Evolutionary conservation across 805 yeast species (phyloP).

Genomic region (Nakazawaea wickerhamii): DNA sequence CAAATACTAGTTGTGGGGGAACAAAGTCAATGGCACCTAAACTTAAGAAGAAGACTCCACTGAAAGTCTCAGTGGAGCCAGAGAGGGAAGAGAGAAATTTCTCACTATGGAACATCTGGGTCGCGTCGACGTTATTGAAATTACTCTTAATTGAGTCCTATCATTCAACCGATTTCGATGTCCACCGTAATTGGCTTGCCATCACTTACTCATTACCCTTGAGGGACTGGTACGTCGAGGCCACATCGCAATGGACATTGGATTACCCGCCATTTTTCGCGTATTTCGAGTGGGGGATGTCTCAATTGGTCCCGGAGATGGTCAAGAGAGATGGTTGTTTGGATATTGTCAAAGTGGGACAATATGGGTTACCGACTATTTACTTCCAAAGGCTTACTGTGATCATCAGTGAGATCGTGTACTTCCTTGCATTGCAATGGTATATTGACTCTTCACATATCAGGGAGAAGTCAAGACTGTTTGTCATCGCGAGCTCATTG

Average conservation of each 20-base stretch:
- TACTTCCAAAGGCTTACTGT: constrained; percentile 82
- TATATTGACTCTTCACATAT: constrained; percentile 47
- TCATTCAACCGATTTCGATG: constrained; percentile 95
- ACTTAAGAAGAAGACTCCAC: neutral
- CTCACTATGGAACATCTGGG: constrained; percentile 62
- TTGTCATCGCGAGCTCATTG: constrained; percentile 76
- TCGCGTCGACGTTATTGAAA: constrained; percentile 55
- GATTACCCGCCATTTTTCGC: constrained; percentile 99
- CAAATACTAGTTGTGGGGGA: neutral
- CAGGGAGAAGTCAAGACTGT: constrained; percentile 42
- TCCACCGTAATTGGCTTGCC: constrained; percentile 96
- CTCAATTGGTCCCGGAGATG: constrained; percentile 60
- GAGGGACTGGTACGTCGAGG: constrained; percentile 76
- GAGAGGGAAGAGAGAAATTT: constrained; percentile 24
- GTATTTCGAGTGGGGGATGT: constrained; percentile 79
- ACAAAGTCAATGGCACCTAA: neutral
- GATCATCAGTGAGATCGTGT: constrained; percentile 64
- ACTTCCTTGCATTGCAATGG: constrained; percentile 68
- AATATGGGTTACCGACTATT: constrained; percentile 73
- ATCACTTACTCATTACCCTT: constrained; percentile 75
- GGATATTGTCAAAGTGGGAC: constrained; percentile 57
- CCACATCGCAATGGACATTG: constrained; percentile 82
- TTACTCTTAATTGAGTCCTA: constrained; percentile 70
- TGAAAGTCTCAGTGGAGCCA: neutral
- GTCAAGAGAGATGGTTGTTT: constrained; percentile 76